Conservation (phyloP, 2,329 filamentous ascomycete species). For the Emergomyces orientalis region DNA sequence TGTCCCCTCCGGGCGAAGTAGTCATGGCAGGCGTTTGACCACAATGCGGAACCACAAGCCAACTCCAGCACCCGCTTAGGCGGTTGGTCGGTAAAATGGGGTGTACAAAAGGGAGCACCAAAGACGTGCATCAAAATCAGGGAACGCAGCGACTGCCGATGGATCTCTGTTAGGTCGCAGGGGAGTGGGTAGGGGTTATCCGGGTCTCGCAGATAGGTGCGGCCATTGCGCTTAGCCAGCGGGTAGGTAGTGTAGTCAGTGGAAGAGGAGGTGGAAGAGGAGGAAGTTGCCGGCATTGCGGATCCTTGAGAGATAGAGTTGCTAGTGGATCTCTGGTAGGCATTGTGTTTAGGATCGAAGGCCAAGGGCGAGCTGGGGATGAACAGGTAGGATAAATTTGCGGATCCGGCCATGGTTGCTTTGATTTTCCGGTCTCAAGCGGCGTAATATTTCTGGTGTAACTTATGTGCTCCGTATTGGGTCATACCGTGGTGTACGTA, state of each 20-base stretch:
- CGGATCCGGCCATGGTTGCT: constrained; percentile 12
- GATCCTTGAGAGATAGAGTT: constrained; percentile 22
- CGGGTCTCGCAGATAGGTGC: constrained; percentile 70
- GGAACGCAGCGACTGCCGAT: constrained; percentile 77
- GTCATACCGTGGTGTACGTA: neutral
- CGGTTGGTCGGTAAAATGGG: constrained; percentile 54
- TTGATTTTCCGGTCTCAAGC: constrained; percentile 1
- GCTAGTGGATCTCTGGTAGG: constrained; percentile 15
- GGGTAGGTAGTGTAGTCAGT: constrained; percentile 42
- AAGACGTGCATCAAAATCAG: constrained; percentile 73
- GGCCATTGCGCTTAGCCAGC: constrained; percentile 65
- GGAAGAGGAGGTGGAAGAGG: constrained; percentile 26
- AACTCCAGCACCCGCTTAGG: constrained; percentile 75
- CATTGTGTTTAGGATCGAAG: constrained; percentile 11
- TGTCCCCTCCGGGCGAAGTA: constrained; percentile 63
- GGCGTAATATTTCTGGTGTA: neutral
- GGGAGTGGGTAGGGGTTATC: constrained; percentile 72
- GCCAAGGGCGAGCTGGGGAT: constrained; percentile 4
- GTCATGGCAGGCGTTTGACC: constrained; percentile 79
- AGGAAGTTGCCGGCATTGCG: constrained; percentile 23
- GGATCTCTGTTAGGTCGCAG: constrained; percentile 75
- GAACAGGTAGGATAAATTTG: constrained; percentile 14
- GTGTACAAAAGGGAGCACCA: constrained; percentile 67
- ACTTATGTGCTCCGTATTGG: constrained; percentile 3
- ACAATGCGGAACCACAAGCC: constrained; percentile 79